These are phyloP conservation scores for Byssothecium circinans DNA, from an alignment of 2,329 filamentous ascomycete species.

Conservation along the genomic window DNA sequence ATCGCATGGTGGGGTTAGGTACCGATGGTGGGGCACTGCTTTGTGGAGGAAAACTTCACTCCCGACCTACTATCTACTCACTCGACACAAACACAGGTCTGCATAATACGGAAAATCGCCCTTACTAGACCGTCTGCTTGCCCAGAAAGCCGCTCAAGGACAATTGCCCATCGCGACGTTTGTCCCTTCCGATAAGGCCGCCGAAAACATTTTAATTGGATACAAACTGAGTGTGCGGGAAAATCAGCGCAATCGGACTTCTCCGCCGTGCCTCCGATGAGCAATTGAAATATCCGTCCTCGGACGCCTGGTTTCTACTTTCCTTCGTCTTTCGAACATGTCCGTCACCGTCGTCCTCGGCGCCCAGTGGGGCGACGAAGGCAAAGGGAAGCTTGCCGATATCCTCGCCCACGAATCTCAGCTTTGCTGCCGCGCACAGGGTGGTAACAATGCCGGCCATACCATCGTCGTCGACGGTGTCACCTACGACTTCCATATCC, in stretches of 20 bases:
- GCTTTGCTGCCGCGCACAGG: constrained; percentile 61
- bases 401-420: constrained; percentile 56
- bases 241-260: constrained; percentile 10
- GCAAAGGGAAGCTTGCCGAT: constrained; percentile 63
- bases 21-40: constrained; percentile 5
- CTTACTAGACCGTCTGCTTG: not conserved
- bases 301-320: constrained; percentile 10
- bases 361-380: constrained; percentile 63
- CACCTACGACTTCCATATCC: constrained; percentile 50
- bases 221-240: constrained; percentile 1
- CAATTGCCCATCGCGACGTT: not conserved
- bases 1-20: constrained; percentile 5
- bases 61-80: not conserved
- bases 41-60: not conserved
- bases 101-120: not conserved
- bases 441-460: constrained; percentile 61
- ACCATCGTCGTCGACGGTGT: constrained; percentile 49
- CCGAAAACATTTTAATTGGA: constrained; percentile 29
- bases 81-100: not conserved
- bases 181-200: constrained; percentile 11
- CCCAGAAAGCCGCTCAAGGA: not conserved
- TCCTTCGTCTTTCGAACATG: constrained; percentile 26
- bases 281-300: constrained; percentile 10
- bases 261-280: constrained; percentile 10
- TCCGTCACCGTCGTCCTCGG: constrained; percentile 62